Evolutionary conservation across 2,329 filamentous ascomycete species (phyloP).

Genomic region (Monilinia aucupariae): DNA sequence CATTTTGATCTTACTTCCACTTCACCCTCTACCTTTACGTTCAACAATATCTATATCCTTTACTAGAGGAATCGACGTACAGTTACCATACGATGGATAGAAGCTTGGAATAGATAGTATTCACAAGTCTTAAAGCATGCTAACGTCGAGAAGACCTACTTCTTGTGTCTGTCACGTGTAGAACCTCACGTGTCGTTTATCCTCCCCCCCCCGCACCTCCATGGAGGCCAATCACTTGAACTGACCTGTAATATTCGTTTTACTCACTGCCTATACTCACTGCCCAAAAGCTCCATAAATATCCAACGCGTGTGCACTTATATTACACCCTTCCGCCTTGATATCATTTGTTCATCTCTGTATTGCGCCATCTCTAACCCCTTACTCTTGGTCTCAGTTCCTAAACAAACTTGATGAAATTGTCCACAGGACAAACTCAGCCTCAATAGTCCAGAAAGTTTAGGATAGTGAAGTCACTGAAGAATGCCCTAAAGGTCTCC

Average conservation of each 20-base stretch:
- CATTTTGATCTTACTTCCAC: not conserved
- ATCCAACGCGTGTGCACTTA: slow-evolving; percentile 14
- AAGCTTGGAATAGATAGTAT: not conserved
- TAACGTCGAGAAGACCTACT: not conserved
- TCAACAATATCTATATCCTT: not conserved
- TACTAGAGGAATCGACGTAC: not conserved
- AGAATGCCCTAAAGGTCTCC: not conserved
- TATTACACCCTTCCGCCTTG: not conserved
- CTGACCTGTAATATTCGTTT: not conserved
- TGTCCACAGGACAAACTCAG: not conserved
- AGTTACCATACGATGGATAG: not conserved
- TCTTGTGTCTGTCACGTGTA: not conserved
- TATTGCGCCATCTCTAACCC: not conserved
- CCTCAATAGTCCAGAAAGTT: not conserved
- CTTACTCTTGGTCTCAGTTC: not conserved
- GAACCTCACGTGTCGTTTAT: not conserved
- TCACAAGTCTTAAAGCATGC: not conserved
- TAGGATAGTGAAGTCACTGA: not conserved
- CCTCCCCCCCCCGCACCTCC: not conserved
- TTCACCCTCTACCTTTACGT: not conserved
- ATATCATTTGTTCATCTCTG: slow-evolving; percentile 3
- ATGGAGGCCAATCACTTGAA: not conserved
- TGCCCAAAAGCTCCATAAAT: not conserved
- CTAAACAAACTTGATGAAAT: not conserved
- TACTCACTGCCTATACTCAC: slow-evolving; percentile 12